Conservation (phyloP, 495 filamentous ascomycete species). For the Astrothelium subdiscretum region DNA sequence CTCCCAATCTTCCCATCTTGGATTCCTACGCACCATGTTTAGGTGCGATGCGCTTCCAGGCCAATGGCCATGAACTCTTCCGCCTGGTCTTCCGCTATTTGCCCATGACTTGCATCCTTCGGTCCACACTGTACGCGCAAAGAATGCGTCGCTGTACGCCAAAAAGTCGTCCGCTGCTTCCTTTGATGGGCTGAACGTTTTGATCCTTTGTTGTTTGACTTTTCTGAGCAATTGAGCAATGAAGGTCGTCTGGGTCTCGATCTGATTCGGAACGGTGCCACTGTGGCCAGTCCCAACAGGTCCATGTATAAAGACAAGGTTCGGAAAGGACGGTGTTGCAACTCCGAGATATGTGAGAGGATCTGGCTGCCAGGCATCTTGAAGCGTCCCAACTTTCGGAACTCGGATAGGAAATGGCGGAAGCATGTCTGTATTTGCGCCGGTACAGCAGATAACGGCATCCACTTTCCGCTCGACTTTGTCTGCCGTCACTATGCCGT, state of each 20-base stretch:
- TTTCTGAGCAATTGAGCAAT: slow-evolving; percentile 55
- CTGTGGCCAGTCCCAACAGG: slow-evolving; percentile 39
- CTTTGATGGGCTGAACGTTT: slow-evolving; percentile 40
- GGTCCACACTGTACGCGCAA: slow-evolving; percentile 47
- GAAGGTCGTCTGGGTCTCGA: slow-evolving; percentile 48
- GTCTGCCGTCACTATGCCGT: slow-evolving; percentile 30
- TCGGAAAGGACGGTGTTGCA: slow-evolving; percentile 53
- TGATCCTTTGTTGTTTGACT: slow-evolving; percentile 49
- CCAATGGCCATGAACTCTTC: slow-evolving; percentile 51
- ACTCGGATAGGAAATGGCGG: slow-evolving; percentile 48
- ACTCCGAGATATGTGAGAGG: slow-evolving; percentile 56
- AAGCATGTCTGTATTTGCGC: slow-evolving; percentile 47
- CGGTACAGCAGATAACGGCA: slow-evolving; percentile 53
- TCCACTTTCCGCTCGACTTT: slow-evolving; percentile 28
- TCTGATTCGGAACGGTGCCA: slow-evolving; percentile 39
- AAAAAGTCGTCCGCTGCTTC: slow-evolving; percentile 52
- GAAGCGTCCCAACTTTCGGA: slow-evolving; percentile 36
- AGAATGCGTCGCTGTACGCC: slow-evolving; percentile 50
- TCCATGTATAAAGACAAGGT: slow-evolving; percentile 44
- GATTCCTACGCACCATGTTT: slow-evolving; percentile 44
- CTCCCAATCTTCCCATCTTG: slow-evolving; percentile 64
- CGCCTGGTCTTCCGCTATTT: slow-evolving; percentile 48
- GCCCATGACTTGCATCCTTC: slow-evolving; percentile 61
- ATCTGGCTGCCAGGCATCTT: slow-evolving; percentile 34
- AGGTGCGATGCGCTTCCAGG: slow-evolving; percentile 51